Base-by-base conservation (phyloP, 352 stramenopile species). In the Pythium utonaiense region DNA sequence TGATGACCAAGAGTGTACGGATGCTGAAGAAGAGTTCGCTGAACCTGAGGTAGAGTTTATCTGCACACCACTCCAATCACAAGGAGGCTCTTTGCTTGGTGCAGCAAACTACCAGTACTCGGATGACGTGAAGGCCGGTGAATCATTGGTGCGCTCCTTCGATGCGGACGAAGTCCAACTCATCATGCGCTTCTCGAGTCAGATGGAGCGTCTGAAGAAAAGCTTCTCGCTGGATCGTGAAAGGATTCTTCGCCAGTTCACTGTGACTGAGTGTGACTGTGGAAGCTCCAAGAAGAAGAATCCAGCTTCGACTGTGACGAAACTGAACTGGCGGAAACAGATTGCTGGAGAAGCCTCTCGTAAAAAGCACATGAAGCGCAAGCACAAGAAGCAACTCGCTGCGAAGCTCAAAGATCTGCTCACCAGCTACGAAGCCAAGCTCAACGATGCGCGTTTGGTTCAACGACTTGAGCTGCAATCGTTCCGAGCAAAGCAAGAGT, bases 291-390 rank as follows among this genome's bases (percentile, higher is more conserved):
- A 68, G 55, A 54, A 60, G 38, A 64, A 69, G 30, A 28, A 25
- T 10, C 1, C 42, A 40, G 25, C 16, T 0, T 16, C 41, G 12
- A 31, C 22, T 3, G 24, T 9, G 40, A 47, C 38, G 5, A 66
- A 47, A 49, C 36, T 70, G 21, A 86, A 86, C 67, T 93, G 78
- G 76, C 73, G 74, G 28, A 81, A 74, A 31, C 62, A 55, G 28
- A 71, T 86, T 16, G 71, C 67, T 27, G 67, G 71, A 49, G 69
- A 86, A 41, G 89, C 80, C 30, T 63, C 69, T 45, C 83, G 83
- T 57, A 74, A 73, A 60, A 89, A 90, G 53, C 78, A 93, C 44
- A 70, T 91, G 47, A 87, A 89, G 53, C 77, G 80, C 34, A 80
- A 80, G 1, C 73, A 88, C 28, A 90, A 88, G 57, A 87, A 89